Base-by-base conservation (phyloP, 2,329 filamentous ascomycete genomes). In the Tetracladium maxilliforme region DNA sequence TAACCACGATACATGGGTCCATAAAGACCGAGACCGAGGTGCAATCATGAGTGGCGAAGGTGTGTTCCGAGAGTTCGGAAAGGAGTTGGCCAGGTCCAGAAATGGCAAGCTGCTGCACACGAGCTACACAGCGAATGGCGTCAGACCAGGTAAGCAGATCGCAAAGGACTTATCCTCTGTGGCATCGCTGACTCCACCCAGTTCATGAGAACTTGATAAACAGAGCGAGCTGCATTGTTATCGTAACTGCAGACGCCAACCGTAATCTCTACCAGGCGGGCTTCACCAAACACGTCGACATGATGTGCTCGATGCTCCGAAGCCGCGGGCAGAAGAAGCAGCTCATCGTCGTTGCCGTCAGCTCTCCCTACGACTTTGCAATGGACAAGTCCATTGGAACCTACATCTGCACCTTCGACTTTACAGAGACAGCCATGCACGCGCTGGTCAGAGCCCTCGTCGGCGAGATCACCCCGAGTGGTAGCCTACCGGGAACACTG, bases 341-440 rank as follows among this genome's bases (percentile, higher is more conserved):
- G 2, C 55, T 94, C 19, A 74, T 94, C 14, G 87, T 94, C 4
- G 78, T 94, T 6, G 80, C 87, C 1, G 86, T 92, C 37, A 93
- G 84, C 50, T 94, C 86, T 1, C 87, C 87, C 0, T 95, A 94
- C 48, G 87, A 95, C 47, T 95, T 95, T 46, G 84, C 83, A 22
- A 84, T 87, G 67, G 87, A 95, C 42, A 77, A 78, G 35, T 73
- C 73, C 1, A 87, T 95, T 20, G 80, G 81, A 6, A 93, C 86
- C 2, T 94, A 94, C 41, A 66, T 95, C 20, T 94, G 87, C 56
- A 93, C 86, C 0, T 94, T 92, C 47, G 86, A 94, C 52, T 94
- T 93, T 42, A 94, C 87, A 1, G 87, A 94, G 40, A 87, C 80
- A 6, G 84, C 87, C 11, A 70, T 94, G 54, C 74, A 78, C 32